These are phyloP conservation scores for Oxytropis ochrocephala DNA, from an alignment of 306 rosid genomes.

Conservation along the genomic window DNA sequence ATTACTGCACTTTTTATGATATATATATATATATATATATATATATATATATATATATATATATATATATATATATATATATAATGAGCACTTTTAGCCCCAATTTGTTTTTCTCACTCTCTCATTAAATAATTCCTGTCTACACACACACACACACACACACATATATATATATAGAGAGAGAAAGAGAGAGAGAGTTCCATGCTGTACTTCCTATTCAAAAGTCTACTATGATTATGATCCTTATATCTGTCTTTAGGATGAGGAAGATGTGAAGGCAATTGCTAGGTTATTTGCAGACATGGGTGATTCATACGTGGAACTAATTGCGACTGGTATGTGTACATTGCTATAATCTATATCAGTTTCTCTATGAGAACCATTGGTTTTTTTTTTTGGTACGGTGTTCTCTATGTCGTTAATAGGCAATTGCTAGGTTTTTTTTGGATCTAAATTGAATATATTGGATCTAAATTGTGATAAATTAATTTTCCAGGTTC, in stretches of 20 bases:
- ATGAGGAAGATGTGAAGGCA: conserved; percentile 99
- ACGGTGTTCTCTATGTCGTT: no score
- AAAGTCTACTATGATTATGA: not conserved
- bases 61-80: no score
- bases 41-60: no score
- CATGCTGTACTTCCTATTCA: conserved; percentile 2
- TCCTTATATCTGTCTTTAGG: conserved; percentile 46
- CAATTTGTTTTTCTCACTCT: no score
- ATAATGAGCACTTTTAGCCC: no score
- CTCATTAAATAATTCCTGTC: no score
- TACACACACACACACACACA: not conserved
- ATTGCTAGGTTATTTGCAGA: conserved; percentile 96
- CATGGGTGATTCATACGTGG: conserved; percentile 98
- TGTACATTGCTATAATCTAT: not conserved
- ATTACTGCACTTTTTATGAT: not conserved
- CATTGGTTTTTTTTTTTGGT: conserved; percentile 27
- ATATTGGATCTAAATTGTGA: conserved; percentile 20
- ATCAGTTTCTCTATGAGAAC: conserved; percentile 2
- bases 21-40: not conserved
- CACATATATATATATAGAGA: no score
- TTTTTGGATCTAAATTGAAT: no score
- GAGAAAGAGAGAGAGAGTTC: no score
- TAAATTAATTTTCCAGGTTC: conserved; percentile 54
- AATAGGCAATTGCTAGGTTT: no score
- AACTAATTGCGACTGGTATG: conserved; percentile 83